These are phyloP conservation scores for Diplodia scrobiculata DNA, from an alignment of 2,329 filamentous ascomycete genomes.

Conservation along the genomic window DNA sequence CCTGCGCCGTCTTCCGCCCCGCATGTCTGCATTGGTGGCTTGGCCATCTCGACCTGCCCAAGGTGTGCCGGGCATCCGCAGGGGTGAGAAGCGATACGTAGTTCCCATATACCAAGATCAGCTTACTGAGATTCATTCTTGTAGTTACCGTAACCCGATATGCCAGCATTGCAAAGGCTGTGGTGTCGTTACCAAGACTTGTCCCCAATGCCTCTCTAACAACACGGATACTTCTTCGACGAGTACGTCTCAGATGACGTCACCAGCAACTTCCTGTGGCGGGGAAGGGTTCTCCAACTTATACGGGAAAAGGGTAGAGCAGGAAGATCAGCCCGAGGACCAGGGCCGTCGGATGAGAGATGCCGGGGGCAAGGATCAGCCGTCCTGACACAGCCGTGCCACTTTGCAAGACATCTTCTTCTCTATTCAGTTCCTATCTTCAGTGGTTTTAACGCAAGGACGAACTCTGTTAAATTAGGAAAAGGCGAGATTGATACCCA, in stretches of 20 bases:
- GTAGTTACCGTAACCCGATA: conserved; percentile 28
- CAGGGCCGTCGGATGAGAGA: neutral
- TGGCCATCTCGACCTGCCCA: conserved; percentile 25
- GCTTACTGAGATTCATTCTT: neutral
- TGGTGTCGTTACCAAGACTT: conserved; percentile 20
- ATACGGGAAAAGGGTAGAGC: neutral
- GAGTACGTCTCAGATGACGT: conserved; percentile 19
- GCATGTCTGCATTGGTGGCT: conserved; percentile 25
- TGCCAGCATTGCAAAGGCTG: conserved; percentile 27
- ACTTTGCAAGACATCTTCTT: neutral
- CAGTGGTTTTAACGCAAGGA: neutral
- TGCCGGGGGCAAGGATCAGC: neutral
- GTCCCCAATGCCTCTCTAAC: conserved; percentile 19
- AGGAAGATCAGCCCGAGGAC: neutral
- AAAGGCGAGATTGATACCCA: conserved; percentile 7
- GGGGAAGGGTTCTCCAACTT: neutral
- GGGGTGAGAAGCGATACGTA: conserved; percentile 1
- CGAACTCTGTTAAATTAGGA: neutral
- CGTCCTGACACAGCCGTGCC: neutral
- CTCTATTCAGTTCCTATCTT: neutral
- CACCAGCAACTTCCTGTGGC: conserved; percentile 14
- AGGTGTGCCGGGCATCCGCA: conserved; percentile 27
- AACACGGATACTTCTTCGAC: conserved; percentile 9
- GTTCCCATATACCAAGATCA: too few relatives aligned
- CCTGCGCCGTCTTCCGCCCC: neutral